Evolutionary conservation across 2,329 filamentous ascomycete species (phyloP).

Genomic region (Dryadomyces quercivorus): DNA sequence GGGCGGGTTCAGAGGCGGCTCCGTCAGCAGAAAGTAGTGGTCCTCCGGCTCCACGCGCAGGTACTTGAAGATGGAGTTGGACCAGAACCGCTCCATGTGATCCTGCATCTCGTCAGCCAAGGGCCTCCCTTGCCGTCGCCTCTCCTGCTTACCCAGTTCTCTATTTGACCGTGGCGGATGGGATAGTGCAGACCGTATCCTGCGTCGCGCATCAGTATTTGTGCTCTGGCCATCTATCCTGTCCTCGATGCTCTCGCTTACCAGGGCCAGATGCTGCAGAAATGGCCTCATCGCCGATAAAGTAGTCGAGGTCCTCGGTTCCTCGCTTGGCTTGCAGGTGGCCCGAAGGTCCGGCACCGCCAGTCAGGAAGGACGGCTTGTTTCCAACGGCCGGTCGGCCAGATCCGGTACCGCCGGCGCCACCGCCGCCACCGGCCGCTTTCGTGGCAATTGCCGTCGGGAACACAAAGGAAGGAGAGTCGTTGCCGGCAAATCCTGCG

Average conservation of each 20-base stretch:
- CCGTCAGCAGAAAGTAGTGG: constrained; percentile 95
- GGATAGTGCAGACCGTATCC: constrained; percentile 96
- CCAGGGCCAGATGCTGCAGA: constrained; percentile 72
- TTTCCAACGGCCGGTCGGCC: constrained; percentile 84
- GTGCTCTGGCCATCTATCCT: background rate
- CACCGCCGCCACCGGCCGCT: constrained; percentile 57
- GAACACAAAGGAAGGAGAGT: constrained; percentile 98
- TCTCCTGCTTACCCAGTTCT: constrained; percentile 73
- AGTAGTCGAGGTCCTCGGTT: constrained; percentile 96
- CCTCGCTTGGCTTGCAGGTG: constrained; percentile 86
- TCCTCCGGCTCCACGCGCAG: constrained; percentile 96
- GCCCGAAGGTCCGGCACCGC: constrained; percentile 70
- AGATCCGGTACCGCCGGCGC: constrained; percentile 64
- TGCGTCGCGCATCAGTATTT: constrained; percentile 18
- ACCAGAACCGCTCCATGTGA: constrained; percentile 99
- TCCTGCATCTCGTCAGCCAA: constrained; percentile 46
- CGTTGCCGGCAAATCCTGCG: constrained; percentile 93
- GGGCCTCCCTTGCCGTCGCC: background rate
- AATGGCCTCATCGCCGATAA: constrained; percentile 94
- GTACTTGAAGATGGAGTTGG: constrained; percentile 99
- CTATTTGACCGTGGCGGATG: constrained; percentile 94
- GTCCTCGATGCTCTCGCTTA: constrained; percentile 21
- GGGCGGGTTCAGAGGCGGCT: constrained; percentile 95
- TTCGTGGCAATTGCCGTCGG: constrained; percentile 97
- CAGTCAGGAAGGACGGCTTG: constrained; percentile 90